phyloP scores from a whole-genome alignment of 2,329 filamentous ascomycete genomes.

The Amauroascus verrucosus region DNA sequence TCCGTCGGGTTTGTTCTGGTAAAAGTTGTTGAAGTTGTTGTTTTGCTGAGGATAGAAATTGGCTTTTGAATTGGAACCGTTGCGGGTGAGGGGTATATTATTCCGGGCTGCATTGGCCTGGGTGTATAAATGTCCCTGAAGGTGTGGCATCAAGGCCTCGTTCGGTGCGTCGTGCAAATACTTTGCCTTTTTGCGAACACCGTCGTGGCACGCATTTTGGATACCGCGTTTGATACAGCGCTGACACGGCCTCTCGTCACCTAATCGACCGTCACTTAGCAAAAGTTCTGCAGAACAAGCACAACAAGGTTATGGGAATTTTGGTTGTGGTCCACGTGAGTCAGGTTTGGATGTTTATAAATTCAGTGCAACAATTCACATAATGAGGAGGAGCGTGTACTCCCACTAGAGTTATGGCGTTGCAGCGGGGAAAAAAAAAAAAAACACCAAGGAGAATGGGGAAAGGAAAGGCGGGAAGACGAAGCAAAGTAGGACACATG shows the following conservation, averaged over 20 bases:
- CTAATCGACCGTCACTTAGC: constrained; percentile 40
- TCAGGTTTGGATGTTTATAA: background rate
- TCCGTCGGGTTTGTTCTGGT: constrained; percentile 29
- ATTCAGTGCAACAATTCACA: background rate
- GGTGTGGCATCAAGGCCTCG: constrained; percentile 77
- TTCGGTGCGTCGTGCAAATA: constrained; percentile 94
- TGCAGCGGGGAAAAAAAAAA: background rate
- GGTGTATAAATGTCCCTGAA: constrained; percentile 56
- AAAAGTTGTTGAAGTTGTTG: constrained; percentile 28
- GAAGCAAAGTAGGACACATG: constrained; percentile 13
- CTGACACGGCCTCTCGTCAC: constrained; percentile 88
- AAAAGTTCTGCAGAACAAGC: constrained; percentile 19
- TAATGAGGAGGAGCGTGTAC: too few relatives aligned
- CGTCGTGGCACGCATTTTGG: constrained; percentile 85
- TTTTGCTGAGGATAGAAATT: constrained; percentile 36
- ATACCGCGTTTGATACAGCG: constrained; percentile 89
- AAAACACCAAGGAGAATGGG: background rate
- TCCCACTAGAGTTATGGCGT: too few relatives aligned
- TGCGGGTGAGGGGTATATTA: constrained; percentile 22
- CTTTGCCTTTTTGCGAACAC: constrained; percentile 96
- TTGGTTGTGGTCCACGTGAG: background rate
- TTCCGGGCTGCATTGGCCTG: constrained; percentile 34
- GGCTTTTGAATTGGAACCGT: constrained; percentile 24
- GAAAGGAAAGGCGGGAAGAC: background rate
- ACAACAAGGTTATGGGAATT: constrained; percentile 13